Percentiles rank a stretch among this genome's conserved stretches.
These are phyloP conservation scores for Colletotrichum liriopes DNA, from an alignment of 2,329 filamentous ascomycete species.

Conservation along the genomic window DNA sequence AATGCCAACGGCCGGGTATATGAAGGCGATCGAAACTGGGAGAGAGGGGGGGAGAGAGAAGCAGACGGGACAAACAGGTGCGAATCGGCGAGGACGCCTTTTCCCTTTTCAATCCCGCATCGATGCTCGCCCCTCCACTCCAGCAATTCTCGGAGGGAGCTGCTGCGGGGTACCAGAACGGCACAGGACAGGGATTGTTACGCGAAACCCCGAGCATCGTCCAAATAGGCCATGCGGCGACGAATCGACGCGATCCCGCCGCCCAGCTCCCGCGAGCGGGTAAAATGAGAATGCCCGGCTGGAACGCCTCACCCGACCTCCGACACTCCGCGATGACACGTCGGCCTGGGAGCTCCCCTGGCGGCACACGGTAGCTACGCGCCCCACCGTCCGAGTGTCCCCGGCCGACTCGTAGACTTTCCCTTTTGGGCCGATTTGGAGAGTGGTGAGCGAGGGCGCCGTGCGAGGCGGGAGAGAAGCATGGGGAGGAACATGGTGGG, in stretches of 20 bases:
- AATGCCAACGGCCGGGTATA: not conserved
- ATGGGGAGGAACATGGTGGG: not conserved
- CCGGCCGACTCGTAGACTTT: constrained; percentile 19
- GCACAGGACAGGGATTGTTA: constrained; percentile 3
- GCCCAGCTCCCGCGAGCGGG: not conserved
- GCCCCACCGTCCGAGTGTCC: not conserved
- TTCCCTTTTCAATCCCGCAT: constrained; percentile 30
- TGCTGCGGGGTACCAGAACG: constrained; percentile 37
- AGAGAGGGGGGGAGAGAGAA: not conserved
- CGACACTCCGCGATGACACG: not conserved
- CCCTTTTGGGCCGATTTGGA: constrained; percentile 20
- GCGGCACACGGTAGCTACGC: not conserved
- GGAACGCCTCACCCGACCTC: not conserved
- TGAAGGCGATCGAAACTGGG: not conserved
- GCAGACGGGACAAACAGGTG: not conserved
- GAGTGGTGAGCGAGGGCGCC: not conserved
- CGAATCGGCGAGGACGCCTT: constrained; percentile 17
- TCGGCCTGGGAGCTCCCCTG: not conserved
- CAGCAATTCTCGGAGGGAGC: constrained; percentile 24
- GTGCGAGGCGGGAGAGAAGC: not conserved
- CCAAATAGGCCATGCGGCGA: not conserved
- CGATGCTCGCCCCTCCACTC: constrained; percentile 24
- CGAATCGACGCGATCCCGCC: not conserved
- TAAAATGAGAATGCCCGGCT: constrained; percentile 8
- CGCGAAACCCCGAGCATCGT: not conserved